Conservation (phyloP, 768 basidiomycete species). For the Hericium coralloides region DNA sequence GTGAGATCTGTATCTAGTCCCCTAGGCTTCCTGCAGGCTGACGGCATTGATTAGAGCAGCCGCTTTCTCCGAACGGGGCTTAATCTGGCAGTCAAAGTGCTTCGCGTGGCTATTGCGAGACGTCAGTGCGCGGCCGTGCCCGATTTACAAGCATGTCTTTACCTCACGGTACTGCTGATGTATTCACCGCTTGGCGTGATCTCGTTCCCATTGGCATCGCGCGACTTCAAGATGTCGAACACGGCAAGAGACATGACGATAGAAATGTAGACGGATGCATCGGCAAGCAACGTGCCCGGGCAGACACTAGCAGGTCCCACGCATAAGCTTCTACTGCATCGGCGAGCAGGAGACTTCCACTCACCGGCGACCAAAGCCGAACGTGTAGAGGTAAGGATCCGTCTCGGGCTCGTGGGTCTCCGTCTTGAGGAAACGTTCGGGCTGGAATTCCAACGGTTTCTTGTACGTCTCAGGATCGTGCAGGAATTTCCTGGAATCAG, state of each 20-base stretch:
- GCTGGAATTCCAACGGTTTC: slow-evolving; percentile 18
- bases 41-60: slow-evolving; percentile 14
- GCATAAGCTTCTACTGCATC: background rate
- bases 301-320: background rate
- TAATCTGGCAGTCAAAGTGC: slow-evolving; percentile 20
- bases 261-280: background rate
- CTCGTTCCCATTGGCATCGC: background rate
- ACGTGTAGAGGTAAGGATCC: background rate
- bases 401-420: background rate
- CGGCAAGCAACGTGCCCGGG: background rate
- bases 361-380: slow-evolving; percentile 1
- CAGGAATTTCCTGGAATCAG: slow-evolving; percentile 18
- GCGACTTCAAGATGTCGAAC: background rate
- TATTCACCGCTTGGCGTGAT: background rate
- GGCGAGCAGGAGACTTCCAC: background rate
- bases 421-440: background rate
- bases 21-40: background rate
- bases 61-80: slow-evolving; percentile 21
- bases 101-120: slow-evolving; percentile 17
- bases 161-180: background rate
- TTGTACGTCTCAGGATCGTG: slow-evolving; percentile 25
- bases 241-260: slow-evolving; percentile 1
- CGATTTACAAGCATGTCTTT: background rate
- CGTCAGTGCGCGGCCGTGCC: background rate
- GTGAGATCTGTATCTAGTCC: no score